Evolutionary conservation across 75 land plant species (phyloP).

Genomic region (Chamaecyparis obtusa): DNA sequence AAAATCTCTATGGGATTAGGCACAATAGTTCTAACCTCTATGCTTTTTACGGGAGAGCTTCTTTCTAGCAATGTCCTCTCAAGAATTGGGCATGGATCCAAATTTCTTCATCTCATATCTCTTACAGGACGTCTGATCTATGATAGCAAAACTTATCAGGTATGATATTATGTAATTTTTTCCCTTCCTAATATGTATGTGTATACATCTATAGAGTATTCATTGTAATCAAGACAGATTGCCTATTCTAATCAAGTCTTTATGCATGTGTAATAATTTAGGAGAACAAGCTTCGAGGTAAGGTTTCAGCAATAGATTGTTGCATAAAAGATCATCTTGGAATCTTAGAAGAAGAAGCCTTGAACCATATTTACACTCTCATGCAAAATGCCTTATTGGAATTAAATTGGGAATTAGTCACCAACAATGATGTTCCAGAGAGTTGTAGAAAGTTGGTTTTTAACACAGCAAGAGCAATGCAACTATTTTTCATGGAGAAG

Average conservation of each 20-base stretch:
- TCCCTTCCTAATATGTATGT: too few species aligned
- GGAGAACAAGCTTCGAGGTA: conserved; percentile 18
- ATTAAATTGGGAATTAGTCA: conserved; percentile 17
- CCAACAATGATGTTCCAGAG: background rate
- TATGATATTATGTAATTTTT: too few species aligned
- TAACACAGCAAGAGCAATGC: conserved; percentile 23
- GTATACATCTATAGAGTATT: too few species aligned
- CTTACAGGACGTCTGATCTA: background rate
- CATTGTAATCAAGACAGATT: too few species aligned
- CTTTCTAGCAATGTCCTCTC: conserved; percentile 6
- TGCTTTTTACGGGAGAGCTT: conserved; percentile 23
- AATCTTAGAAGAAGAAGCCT: conserved; percentile 20
- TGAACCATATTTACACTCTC: background rate
- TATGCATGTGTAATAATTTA: background rate
- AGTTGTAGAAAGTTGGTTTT: conserved; percentile 22
- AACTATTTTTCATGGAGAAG: conserved; percentile 22
- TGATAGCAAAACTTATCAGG: background rate
- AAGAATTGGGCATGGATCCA: conserved; percentile 19
- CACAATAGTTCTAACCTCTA: conserved; percentile 19
- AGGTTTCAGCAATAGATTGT: conserved; percentile 12
- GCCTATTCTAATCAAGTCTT: too few species aligned
- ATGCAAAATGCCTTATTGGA: conserved; percentile 20
- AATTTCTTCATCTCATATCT: background rate
- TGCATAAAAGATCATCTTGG: conserved; percentile 27
- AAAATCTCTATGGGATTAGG: conserved; percentile 26